A percentile compares a stretch with the other conserved stretches of the same genome.
phyloP scores from a whole-genome alignment of 1,284 basidiomycete genomes.

The Trametes sp. region DNA sequence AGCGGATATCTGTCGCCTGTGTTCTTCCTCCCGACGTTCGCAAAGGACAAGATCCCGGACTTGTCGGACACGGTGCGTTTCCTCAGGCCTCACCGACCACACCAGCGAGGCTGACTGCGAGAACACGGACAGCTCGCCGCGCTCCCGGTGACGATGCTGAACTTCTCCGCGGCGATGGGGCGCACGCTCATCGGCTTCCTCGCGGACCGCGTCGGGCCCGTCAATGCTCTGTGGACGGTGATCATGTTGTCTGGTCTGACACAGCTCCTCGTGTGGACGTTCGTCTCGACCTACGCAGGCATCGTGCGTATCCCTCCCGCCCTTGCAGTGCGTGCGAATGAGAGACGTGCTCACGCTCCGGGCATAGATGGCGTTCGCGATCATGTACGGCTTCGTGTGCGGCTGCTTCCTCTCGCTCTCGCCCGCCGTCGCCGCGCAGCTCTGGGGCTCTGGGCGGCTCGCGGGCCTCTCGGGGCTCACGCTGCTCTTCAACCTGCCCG shows the following conservation, averaged over 20 bases:
- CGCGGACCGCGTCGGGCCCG: conserved; percentile 31
- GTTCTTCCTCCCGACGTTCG: conserved; percentile 33
- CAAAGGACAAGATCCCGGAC: conserved; percentile 25
- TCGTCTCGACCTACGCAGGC: conserved; percentile 31
- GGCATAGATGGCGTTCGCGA: conserved; percentile 31
- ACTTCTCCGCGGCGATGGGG: conserved; percentile 31
- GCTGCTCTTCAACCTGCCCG: conserved; percentile 32
- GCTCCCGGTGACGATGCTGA: conserved; percentile 31
- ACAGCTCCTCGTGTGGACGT: conserved; percentile 33
- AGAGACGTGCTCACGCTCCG: not conserved
- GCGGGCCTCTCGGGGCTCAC: conserved; percentile 31
- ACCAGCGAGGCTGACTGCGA: not conserved
- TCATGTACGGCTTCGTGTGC: conserved; percentile 40
- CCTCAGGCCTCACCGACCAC: not conserved
- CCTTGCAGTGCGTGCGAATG: not conserved
- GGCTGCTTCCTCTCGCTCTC: conserved; percentile 36
- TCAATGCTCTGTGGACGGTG: conserved; percentile 30
- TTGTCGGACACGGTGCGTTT: conserved; percentile 24
- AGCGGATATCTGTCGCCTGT: conserved; percentile 32
- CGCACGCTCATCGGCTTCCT: conserved; percentile 30
- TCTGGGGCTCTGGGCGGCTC: conserved; percentile 31
- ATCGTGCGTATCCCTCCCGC: conserved; percentile 21
- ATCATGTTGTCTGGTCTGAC: conserved; percentile 30
- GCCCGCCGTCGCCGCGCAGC: conserved; percentile 31
- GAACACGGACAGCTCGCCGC: conserved; percentile 18